phyloP scores from a whole-genome alignment of 345 rosid species.

The Rhodamnia rubescens region DNA sequence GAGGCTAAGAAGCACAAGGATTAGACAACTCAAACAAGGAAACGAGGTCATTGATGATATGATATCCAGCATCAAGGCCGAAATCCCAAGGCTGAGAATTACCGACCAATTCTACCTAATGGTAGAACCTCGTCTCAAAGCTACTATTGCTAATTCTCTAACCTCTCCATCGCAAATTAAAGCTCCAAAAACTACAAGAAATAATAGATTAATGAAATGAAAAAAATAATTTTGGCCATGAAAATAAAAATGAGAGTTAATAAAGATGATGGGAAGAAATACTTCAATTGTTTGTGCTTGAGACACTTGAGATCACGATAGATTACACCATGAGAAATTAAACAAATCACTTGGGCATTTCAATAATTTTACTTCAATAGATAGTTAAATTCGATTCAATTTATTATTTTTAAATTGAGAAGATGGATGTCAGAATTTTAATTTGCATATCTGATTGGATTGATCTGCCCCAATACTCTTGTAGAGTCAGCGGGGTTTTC shows the following conservation, averaged over 20 bases:
- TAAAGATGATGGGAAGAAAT: not conserved
- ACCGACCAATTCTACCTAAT: not conserved
- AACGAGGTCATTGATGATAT: not conserved
- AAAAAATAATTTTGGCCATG: not conserved
- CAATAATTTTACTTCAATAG: not conserved
- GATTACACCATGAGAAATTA: not conserved
- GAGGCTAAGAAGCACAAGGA: no score
- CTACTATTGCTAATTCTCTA: not conserved
- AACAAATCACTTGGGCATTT: no score
- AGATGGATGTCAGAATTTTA: not conserved
- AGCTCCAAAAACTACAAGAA: not conserved
- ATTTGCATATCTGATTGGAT: not conserved
- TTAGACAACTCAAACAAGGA: not conserved
- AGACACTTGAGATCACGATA: not conserved
- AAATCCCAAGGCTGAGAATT: not conserved
- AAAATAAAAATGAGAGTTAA: not conserved
- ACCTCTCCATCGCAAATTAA: not conserved
- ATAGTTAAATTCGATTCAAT: not conserved
- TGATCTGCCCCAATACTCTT: not conserved
- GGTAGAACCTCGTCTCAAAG: no score
- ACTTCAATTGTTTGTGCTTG: not conserved
- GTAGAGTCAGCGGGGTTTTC: not conserved
- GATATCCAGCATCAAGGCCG: not conserved
- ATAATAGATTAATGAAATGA: not conserved
- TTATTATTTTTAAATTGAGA: not conserved